phyloP scores from a whole-genome alignment of 352 stramenopile genomes.

The Globisporangium carolinianum region DNA sequence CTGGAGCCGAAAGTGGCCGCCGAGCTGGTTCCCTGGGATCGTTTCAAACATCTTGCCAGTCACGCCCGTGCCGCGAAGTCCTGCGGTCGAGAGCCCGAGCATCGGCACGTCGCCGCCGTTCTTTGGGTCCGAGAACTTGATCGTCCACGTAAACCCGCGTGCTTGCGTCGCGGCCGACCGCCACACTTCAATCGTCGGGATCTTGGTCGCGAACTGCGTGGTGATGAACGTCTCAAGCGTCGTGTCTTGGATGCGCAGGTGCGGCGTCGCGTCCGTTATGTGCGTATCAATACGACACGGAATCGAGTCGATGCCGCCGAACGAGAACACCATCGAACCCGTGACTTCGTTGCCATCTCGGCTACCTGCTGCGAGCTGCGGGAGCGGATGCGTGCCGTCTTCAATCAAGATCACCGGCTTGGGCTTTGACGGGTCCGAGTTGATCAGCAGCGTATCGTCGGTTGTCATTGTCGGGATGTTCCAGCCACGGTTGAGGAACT shows the following conservation, averaged over 20 bases:
- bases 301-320: slow-evolving; percentile 24
- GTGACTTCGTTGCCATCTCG: slow-evolving; percentile 89
- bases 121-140: slow-evolving; percentile 47
- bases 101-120: slow-evolving; percentile 83
- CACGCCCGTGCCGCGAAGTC: slow-evolving; percentile 27
- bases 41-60: slow-evolving; percentile 57
- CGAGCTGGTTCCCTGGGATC: slow-evolving; percentile 83
- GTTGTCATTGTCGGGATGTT: slow-evolving; percentile 81
- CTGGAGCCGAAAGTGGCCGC: slow-evolving; percentile 89
- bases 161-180: slow-evolving; percentile 59
- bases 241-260: slow-evolving; percentile 24
- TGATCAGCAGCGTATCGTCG: slow-evolving; percentile 15
- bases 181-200: slow-evolving; percentile 43
- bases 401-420: slow-evolving; percentile 30
- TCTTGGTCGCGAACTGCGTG: slow-evolving; percentile 21
- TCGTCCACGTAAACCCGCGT: slow-evolving; percentile 74
- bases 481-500: slow-evolving; percentile 77
- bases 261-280: slow-evolving; percentile 23
- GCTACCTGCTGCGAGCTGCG: slow-evolving; percentile 53
- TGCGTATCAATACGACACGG: slow-evolving; percentile 36
- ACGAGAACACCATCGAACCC: slow-evolving; percentile 72
- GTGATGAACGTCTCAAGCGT: slow-evolving; percentile 36
- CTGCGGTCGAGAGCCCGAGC: slow-evolving; percentile 28
- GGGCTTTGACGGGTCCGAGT: slow-evolving; percentile 15
- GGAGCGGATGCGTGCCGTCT: slow-evolving; percentile 30